phyloP scores from a whole-genome alignment of 2,329 filamentous ascomycete genomes.

The Helotiales sp. region DNA sequence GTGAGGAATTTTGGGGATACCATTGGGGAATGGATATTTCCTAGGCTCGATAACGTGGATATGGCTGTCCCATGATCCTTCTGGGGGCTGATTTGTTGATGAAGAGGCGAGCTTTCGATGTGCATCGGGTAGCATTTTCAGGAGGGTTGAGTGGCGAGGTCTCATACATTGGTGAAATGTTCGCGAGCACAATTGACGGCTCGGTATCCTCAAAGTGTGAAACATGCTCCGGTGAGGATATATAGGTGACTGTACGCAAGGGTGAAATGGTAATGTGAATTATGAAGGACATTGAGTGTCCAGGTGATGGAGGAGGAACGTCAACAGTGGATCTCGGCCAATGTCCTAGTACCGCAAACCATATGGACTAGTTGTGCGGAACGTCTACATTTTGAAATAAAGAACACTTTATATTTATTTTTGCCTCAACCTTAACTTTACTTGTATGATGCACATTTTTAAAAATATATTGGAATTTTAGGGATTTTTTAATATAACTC shows the following conservation, averaged over 20 bases:
- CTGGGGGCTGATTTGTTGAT: slow-evolving; percentile 1
- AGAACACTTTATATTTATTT: too few species aligned
- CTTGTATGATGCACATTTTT: too few species aligned
- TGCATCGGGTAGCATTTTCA: background rate
- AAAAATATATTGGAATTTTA: too few species aligned
- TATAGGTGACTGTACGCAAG: background rate
- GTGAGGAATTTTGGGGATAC: slow-evolving; percentile 56
- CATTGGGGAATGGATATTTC: slow-evolving; percentile 53
- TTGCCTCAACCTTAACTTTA: too few species aligned
- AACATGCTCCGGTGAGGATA: background rate
- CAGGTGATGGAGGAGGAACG: background rate
- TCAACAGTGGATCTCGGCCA: slow-evolving; percentile 2
- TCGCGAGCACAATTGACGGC: background rate
- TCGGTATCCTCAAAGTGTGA: too few species aligned
- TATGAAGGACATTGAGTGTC: background rate
- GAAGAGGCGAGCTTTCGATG: slow-evolving; percentile 1
- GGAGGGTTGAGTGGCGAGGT: background rate
- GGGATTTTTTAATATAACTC: too few species aligned
- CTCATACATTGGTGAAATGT: background rate
- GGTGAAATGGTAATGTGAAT: background rate
- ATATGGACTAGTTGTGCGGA: too few species aligned
- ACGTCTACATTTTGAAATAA: too few species aligned
- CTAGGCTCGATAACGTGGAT: slow-evolving; percentile 66
- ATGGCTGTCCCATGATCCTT: slow-evolving; percentile 48
- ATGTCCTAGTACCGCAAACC: too few species aligned